Percentiles rank a stretch among this genome's conserved stretches.
phyloP scores from a whole-genome alignment of 305 asterid genomes.

The Fraxinus angustifolia region DNA sequence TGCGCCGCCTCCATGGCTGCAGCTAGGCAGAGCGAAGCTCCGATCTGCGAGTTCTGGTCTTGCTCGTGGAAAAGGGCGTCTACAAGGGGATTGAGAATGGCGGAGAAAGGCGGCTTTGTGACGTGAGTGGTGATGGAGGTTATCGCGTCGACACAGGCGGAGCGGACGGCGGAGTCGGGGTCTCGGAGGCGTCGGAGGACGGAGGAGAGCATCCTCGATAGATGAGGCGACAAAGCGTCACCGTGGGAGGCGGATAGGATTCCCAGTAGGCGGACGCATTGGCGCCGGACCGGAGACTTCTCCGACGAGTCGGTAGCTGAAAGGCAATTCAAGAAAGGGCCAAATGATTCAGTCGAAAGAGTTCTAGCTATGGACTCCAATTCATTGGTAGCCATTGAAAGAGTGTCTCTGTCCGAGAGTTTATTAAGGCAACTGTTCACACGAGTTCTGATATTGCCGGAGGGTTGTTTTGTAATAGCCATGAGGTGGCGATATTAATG shows the following conservation, averaged over 20 bases:
- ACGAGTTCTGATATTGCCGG: constrained; percentile 58
- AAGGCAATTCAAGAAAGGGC: constrained; percentile 62
- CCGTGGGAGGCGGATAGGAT: constrained; percentile 72
- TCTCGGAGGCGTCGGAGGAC: constrained; percentile 84
- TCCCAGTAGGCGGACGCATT: constrained; percentile 63
- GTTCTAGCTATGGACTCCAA: constrained; percentile 62
- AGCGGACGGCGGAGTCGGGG: constrained; percentile 68
- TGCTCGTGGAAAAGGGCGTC: constrained; percentile 73
- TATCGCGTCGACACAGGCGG: constrained; percentile 73
- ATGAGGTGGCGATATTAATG: constrained; percentile 7
- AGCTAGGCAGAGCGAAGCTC: constrained; percentile 68
- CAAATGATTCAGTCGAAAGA: constrained; percentile 47
- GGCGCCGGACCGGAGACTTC: constrained; percentile 85
- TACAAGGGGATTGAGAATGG: constrained; percentile 55
- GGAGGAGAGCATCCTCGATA: constrained; percentile 57
- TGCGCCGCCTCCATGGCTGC: constrained; percentile 76
- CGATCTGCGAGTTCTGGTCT: constrained; percentile 70
- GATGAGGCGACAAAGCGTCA: constrained; percentile 63
- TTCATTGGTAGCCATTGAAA: constrained; percentile 61
- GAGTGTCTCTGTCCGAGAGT: constrained; percentile 84
- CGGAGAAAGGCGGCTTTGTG: constrained; percentile 52
- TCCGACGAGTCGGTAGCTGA: constrained; percentile 66
- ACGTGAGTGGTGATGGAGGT: constrained; percentile 57
- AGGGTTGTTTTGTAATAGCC: constrained; percentile 40
- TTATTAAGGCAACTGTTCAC: constrained; percentile 63